A percentile compares a stretch with the other conserved stretches of the same genome.
Conservation (phyloP, 108 stramenopile genomes). For the Stephanodiscus minutulus region DNA sequence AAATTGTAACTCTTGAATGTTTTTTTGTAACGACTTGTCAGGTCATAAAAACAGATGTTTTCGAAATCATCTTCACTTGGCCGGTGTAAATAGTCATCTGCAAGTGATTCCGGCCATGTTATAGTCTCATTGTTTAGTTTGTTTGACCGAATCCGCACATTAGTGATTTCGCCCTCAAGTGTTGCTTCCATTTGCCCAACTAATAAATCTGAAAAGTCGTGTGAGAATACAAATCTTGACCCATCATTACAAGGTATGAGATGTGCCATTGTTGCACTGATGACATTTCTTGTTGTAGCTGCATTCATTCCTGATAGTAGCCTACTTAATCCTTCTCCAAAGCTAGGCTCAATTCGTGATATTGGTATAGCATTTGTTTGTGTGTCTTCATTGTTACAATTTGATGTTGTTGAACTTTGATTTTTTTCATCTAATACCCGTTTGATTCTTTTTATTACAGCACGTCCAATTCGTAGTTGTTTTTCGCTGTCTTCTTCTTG, state of each 20-base stretch:
- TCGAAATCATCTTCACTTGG: conserved; percentile 6
- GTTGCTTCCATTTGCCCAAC: conserved; percentile 26
- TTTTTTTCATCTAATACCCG: conserved; percentile 4
- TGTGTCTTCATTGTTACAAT: no score
- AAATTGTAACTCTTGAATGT: background rate
- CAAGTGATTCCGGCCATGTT: no score
- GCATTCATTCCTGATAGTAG: no score
- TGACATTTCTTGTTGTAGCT: no score
- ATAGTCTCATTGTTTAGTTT: background rate
- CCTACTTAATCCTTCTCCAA: no score
- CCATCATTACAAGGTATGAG: no score
- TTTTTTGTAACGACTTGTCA: conserved; percentile 26
- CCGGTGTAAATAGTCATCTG: no score
- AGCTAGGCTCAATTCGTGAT: no score
- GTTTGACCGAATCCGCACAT: conserved; percentile 21
- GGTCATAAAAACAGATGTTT: conserved; percentile 1
- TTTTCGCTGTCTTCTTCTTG: conserved; percentile 25
- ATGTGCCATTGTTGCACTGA: no score
- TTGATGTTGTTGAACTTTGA: no score
- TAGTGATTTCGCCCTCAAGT: conserved; percentile 9
- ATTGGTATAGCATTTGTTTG: no score
- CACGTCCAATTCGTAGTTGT: conserved; percentile 3
- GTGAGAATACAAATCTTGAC: no score
- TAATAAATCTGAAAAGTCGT: conserved; percentile 28
- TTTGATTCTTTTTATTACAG: conserved; percentile 9